Base-by-base conservation (phyloP, 2,329 filamentous ascomycete genomes). In the Blumeria hordei region DNA sequence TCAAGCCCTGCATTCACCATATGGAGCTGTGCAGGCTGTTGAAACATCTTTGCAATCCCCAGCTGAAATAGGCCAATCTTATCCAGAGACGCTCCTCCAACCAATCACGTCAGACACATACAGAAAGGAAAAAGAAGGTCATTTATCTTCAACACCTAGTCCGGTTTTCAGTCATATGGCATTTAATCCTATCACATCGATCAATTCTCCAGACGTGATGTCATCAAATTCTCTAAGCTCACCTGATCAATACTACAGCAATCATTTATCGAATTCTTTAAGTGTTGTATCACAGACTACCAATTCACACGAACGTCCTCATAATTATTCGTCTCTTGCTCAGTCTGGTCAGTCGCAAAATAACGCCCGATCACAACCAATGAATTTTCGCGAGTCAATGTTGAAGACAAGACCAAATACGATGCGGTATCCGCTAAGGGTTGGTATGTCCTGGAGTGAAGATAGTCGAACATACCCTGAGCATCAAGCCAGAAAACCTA, bases 21-120 rank as follows among this genome's bases (percentile, higher is more conserved):
- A 82, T 58, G 78, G 78, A 9, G 78, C 78, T 18, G 64, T 65
- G 16, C 65, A 66, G 55, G 63, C 62, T 12, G 61, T 66, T 57
- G 62, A 63, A 33, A 63, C 64, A 28, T 61, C 64, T 18, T 62
- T 66, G 62, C 62, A 64, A 54, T 64, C 63, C 35, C 63, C 64
- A 32, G 62, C 62, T 16, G 64, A 66, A 52, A 66, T 64, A 57
- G 63, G 60, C 35, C 69, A 73, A 34, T 68, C 71, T 3, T 80
- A 78, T 62, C 67, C 71, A 6, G 74, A 78, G 58, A 77, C 81
- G 68, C 60, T 65, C 68, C 64, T 66, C 69, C 73, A 81, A 35
- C 79, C 82, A 1, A 64, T 86, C 58, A 78, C 83, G 68, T 73
- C 85, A 28, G 82, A 86, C 61, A 75, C 74, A 0, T 74, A 83